Base-by-base conservation (phyloP, 768 basidiomycete genomes). In the Lactarius sp. region DNA sequence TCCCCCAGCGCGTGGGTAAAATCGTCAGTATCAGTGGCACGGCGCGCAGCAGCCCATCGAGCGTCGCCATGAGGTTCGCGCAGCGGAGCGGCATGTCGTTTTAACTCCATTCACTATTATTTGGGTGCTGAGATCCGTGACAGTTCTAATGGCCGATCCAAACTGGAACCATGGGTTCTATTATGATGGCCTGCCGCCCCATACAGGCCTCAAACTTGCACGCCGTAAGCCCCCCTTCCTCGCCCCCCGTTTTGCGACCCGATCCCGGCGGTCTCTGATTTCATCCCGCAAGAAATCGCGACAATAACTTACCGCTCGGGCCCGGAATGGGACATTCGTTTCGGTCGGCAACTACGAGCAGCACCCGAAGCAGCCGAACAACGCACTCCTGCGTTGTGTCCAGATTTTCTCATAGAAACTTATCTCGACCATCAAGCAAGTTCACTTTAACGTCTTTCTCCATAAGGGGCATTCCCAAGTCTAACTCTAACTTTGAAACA, bases 101-200 rank as follows among this genome's bases (percentile, higher is more conserved):
- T 27, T 5, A 52, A 51, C 1, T 44, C 18, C 4, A 16, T 22
- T 31, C 18, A 2, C 68, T 42, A 7, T 12, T 20, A 0, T 12
- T 49, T 27, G 31, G 31, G 18, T 8, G 18, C 50, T 41, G 42
- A 59, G 18, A 50, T 58, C 36, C 20, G 34, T 6, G 54, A n/a
- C 66, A 98, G 97, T 99, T 18, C 83, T 99, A 58, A 99, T 99
- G 97, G 91, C 96, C 2, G 97, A 99, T 75, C 96, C 96, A 0
- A 98, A 98, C 67, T 99, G 97, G 97, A 99, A 98, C 65, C 87
- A 94, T 41, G 97, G 97, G 4, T 98, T 96, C 75, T 99, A 99
- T 73, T 99, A 99, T 72, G 92, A 96, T 63, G 80, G 82, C 8
- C 73, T 95, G n/a, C 97, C 97, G 2, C 97, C 97, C 0, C 97